phyloP scores from a whole-genome alignment of 2,329 filamentous ascomycete species.

The Epichloe sibirici region DNA sequence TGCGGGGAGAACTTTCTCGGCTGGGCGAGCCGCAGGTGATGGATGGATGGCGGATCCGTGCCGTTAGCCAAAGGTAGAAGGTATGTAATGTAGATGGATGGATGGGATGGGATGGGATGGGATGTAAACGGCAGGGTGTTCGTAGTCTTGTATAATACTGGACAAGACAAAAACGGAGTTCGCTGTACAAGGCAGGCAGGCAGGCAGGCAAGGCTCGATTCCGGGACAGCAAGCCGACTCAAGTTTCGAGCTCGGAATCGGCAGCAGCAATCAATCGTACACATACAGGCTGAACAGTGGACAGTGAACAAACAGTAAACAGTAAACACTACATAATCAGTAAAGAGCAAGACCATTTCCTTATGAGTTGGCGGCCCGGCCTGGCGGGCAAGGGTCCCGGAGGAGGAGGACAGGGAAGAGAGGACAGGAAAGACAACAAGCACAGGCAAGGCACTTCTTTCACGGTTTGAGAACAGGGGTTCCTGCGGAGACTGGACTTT shows the following conservation, averaged over 20 bases:
- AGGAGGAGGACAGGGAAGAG: no score
- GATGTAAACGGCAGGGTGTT: no score
- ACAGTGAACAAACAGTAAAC: no score
- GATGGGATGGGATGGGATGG: no score
- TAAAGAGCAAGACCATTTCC: background rate
- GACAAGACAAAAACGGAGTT: background rate
- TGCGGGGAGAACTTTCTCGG: constrained; percentile 10
- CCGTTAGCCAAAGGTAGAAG: background rate
- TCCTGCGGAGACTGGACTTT: constrained; percentile 1
- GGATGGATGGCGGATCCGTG: constrained; percentile 3
- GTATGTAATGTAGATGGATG: no score
- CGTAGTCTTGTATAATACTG: no score
- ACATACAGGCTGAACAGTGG: no score
- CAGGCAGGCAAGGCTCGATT: background rate
- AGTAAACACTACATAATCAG: no score
- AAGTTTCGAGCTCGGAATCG: background rate
- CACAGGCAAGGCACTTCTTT: background rate
- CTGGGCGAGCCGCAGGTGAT: constrained; percentile 6
- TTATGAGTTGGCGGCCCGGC: background rate
- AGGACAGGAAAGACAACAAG: no score
- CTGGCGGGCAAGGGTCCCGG: background rate
- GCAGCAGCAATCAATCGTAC: background rate
- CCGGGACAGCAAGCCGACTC: background rate
- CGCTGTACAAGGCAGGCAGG: background rate
- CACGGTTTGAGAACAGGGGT: constrained; percentile 1